Base-by-base conservation (phyloP, 1,139 yeast species). In the Saccharomyces hybrid region DNA sequence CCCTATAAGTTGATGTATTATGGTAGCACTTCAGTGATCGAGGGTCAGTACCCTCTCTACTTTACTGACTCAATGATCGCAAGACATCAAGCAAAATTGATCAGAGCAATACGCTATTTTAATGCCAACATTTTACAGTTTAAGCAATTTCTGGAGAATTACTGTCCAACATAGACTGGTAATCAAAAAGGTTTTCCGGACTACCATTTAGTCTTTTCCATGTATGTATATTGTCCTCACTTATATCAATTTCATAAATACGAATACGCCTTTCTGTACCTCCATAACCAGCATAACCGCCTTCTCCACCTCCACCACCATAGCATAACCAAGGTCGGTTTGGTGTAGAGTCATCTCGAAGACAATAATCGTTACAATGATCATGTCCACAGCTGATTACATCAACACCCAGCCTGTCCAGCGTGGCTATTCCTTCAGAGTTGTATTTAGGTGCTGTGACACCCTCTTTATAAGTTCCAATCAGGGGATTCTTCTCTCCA, bases 291-390 rank as follows among this genome's bases (percentile, higher is more conserved):
- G 86, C 96, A 66, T 90, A 90, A 0, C 97, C 99, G 47, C 97
- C 98, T 72, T 88, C 95, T 3, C 98, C 99, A 1, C 80, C 77
- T 0, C 86, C 96, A 47, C 99, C 99, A 2, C 96, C 98, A 65
- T 88, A 89, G 65, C 99, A 93, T 47, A 91, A 73, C 96, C 96
- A 88, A 41, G 88, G 72, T 50, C 77, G 74, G 30, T 73, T 69
- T 4, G 65, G 61, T 3, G 71, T 69, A n/a, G 69, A 66, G 23
- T 64, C 69, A 25, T 67, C 69, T 53, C 75, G 72, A 48, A 87
- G 72, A 70, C 99, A 93, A 68, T 80, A 93, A 66, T 93, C 98
- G 68, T 93, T 93, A 61, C 89, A 87, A 67, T 93, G 98, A 66
- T 93, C 98, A 69, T 93, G 99, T 0, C 99, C 98, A 8, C 88